Evolutionary conservation across 164 flowering plant genomes (phyloP).

Genomic region (Brasenia schreberi): DNA sequence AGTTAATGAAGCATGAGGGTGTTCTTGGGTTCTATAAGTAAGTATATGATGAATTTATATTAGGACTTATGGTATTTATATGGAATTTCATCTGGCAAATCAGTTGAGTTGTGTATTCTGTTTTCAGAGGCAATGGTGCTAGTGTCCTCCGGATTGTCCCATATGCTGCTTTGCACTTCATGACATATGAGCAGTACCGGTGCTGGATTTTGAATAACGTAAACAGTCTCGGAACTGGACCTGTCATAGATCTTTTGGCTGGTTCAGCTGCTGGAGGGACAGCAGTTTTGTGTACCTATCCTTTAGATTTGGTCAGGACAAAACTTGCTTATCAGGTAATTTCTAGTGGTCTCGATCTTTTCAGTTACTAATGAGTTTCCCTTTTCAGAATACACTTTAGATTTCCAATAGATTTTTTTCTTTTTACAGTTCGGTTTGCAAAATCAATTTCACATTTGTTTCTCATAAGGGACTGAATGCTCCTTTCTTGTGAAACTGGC

Average conservation of each 20-base stretch:
- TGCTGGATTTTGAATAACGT: slow-evolving; percentile 66
- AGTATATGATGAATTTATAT: slow-evolving; percentile 16
- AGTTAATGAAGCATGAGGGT: slow-evolving; percentile 70
- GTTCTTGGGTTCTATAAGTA: slow-evolving; percentile 79
- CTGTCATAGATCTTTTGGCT: slow-evolving; percentile 83
- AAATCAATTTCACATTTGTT: no score
- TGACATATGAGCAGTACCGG: slow-evolving; percentile 90
- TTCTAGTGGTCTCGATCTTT: not conserved
- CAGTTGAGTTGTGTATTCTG: slow-evolving; percentile 1
- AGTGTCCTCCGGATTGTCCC: slow-evolving; percentile 90
- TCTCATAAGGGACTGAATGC: no score
- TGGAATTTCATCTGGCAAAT: not conserved
- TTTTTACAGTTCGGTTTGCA: no score
- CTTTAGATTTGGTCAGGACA: slow-evolving; percentile 85
- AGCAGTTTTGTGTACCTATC: slow-evolving; percentile 92
- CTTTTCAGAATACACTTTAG: no score
- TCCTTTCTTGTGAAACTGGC: no score
- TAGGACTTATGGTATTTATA: not conserved
- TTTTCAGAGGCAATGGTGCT: slow-evolving; percentile 86
- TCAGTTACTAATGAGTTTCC: not conserved
- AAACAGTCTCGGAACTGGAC: slow-evolving; percentile 71
- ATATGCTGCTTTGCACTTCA: slow-evolving; percentile 92
- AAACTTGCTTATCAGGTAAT: slow-evolving; percentile 95
- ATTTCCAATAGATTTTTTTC: no score
- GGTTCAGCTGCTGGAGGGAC: slow-evolving; percentile 97